These are phyloP conservation scores for Rhamnella rubrinervis DNA, from an alignment of 331 rosid species.

Conservation along the genomic window DNA sequence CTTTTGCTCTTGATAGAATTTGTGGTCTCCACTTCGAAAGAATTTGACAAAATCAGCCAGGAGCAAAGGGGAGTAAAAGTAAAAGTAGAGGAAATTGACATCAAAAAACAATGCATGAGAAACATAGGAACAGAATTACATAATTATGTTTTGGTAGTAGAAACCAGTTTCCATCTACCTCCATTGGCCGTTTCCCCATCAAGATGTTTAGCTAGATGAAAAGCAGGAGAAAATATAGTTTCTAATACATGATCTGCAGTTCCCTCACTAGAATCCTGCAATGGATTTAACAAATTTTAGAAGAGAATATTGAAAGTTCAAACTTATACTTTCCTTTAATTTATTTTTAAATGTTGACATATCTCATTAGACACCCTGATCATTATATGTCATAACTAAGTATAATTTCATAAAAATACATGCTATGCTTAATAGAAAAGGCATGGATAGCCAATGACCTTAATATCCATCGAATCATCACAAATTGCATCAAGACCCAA, in stretches of 20 bases:
- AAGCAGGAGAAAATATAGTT: slow-evolving; percentile 90
- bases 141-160: not conserved
- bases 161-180: slow-evolving; percentile 53
- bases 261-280: slow-evolving; percentile 56
- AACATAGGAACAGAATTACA: slow-evolving; percentile 17
- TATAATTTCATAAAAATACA: not conserved
- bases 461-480: slow-evolving; percentile 45
- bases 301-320: slow-evolving; percentile 4
- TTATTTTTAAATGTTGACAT: not conserved
- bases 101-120: not conserved
- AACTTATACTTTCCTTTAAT: not conserved
- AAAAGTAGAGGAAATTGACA: not conserved
- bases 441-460: slow-evolving; percentile 48
- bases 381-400: not conserved
- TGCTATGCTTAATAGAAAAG: slow-evolving; percentile 4
- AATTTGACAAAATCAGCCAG: slow-evolving; percentile 68
- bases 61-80: slow-evolving; percentile 26
- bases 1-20: slow-evolving; percentile 35
- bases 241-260: slow-evolving; percentile 45
- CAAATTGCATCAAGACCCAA: slow-evolving; percentile 52
- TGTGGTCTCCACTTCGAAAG: slow-evolving; percentile 66
- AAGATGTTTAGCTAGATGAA: slow-evolving; percentile 62
- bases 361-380: not conserved
- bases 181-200: slow-evolving; percentile 57
- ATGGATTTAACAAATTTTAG: slow-evolving; percentile 17